These are phyloP conservation scores for Lepidopterella palustris DNA, from an alignment of 495 filamentous ascomycete species.

Conservation along the genomic window DNA sequence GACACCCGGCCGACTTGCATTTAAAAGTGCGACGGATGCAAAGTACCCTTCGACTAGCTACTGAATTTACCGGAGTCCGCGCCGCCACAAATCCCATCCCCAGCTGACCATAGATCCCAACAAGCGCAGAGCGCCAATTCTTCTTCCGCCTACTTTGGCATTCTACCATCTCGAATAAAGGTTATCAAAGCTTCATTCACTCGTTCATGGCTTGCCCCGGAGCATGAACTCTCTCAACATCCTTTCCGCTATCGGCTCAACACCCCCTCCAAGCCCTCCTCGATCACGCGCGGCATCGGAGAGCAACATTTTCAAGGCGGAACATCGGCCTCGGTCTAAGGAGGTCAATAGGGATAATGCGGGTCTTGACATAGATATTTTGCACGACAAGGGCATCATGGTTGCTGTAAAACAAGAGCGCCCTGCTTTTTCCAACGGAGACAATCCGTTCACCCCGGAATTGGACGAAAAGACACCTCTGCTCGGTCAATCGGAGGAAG, in stretches of 20 bases:
- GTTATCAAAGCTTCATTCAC: not conserved
- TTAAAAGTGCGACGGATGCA: not conserved
- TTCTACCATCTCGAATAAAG: not conserved
- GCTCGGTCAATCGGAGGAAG: conserved; percentile 30
- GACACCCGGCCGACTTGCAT: not conserved
- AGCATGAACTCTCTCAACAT: conserved; percentile 99
- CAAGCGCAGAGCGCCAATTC: not conserved
- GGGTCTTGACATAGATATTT: conserved; percentile 11
- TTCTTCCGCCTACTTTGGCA: not conserved
- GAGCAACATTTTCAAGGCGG: conserved; percentile 20
- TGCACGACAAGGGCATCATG: conserved; percentile 23
- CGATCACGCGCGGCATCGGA: conserved; percentile 27
- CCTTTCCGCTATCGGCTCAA: conserved; percentile 70
- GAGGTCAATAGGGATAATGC: conserved; percentile 13
- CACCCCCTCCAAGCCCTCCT: conserved; percentile 39
- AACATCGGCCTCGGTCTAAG: conserved; percentile 1
- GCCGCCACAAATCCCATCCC: not conserved
- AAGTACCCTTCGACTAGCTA: not conserved
- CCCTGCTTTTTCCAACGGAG: conserved; percentile 13
- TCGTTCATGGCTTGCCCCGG: conserved; percentile 47
- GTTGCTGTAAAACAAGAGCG: conserved; percentile 5
- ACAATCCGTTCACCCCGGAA: conserved; percentile 19
- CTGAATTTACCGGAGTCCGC: not conserved
- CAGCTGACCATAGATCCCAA: not conserved
- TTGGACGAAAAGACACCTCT: conserved; percentile 65